phyloP scores from a whole-genome alignment of 2,329 filamentous ascomycete genomes.

The Scedosporium minutisporum region DNA sequence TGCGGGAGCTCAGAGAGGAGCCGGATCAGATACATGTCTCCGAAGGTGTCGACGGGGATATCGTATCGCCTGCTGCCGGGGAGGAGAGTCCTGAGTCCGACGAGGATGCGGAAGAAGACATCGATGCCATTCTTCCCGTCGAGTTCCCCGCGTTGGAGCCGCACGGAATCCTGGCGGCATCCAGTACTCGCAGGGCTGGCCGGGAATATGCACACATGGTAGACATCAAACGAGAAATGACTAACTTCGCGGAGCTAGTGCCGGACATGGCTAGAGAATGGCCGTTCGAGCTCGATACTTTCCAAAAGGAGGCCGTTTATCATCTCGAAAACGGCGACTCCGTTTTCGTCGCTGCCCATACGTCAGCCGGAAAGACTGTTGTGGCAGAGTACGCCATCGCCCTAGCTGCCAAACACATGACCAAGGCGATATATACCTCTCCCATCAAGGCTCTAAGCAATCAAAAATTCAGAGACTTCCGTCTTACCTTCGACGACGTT shows the following conservation, averaged over 20 bases:
- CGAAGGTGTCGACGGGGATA: background rate
- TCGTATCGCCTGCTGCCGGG: constrained; percentile 6
- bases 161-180: constrained; percentile 63
- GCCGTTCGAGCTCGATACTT: constrained; percentile 95
- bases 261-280: constrained; percentile 94
- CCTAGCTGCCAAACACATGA: constrained; percentile 96
- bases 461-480: constrained; percentile 96
- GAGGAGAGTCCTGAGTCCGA: constrained; percentile 22
- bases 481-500: constrained; percentile 83
- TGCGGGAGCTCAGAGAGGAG: constrained; percentile 40
- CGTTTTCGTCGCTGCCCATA: constrained; percentile 95
- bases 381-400: constrained; percentile 98
- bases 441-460: constrained; percentile 98
- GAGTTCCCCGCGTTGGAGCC: constrained; percentile 91
- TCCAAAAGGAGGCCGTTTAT: constrained; percentile 97
- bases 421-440: constrained; percentile 97
- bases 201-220: constrained; percentile 98
- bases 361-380: constrained; percentile 94
- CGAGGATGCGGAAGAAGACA: constrained; percentile 43
- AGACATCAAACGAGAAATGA: constrained; percentile 82
- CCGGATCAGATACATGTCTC: constrained; percentile 23
- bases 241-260: constrained; percentile 89
- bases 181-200: constrained; percentile 62
- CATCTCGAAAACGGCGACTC: constrained; percentile 94
- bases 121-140: constrained; percentile 79